Evolutionary conservation across 2,329 filamentous ascomycete species (phyloP), one percentile per base, ranked within the genome.

Genomic region (Drechslerella coelobrocha): DNA sequence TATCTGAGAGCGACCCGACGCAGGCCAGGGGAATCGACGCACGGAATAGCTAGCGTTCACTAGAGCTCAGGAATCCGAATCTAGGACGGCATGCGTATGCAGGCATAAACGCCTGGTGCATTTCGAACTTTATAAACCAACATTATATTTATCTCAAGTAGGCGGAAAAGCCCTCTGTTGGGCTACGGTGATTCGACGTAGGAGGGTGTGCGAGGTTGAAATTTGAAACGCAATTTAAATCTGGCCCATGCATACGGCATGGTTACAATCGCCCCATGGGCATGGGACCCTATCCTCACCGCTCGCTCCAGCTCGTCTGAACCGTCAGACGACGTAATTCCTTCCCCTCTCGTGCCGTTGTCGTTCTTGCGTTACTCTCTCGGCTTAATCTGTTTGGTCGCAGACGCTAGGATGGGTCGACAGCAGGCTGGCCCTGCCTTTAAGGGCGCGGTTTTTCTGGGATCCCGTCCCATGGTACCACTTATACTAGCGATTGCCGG

Each of bases 121-220:
- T n/a, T n/a, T n/a, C n/a, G n/a, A n/a, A n/a, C n/a, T n/a, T n/a
- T n/a, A n/a, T n/a, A n/a, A 54, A n/a, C 39, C n/a, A 17, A 14
- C 23, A 23, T 31, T 27, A 27, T 17, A 50, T 59, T 66, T 41
- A 54, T 66, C 61, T 54, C 54, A 21, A 41, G 27, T 39, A 54
- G 61, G 61, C 61, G 61, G 59, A 51, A 59, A 53, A n/a, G n/a
- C n/a, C n/a, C n/a, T 54, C 52, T 57, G 29, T 48, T 47, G 19
- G 37, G 34, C 23, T 43, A 19, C 21, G 12, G 9, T 45, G 37
- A 21, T 34, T n/a, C n/a, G n/a, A n/a, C n/a, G n/a, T n/a, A n/a
- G n/a, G n/a, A n/a, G n/a, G n/a, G n/a, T n/a, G n/a, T n/a, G n/a
- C n/a, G n/a, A n/a, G n/a, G n/a, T n/a, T n/a, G n/a, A n/a, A n/a